phyloP scores from a whole-genome alignment of 495 filamentous ascomycete species.

The Hypomontagnella submonticulosa region DNA sequence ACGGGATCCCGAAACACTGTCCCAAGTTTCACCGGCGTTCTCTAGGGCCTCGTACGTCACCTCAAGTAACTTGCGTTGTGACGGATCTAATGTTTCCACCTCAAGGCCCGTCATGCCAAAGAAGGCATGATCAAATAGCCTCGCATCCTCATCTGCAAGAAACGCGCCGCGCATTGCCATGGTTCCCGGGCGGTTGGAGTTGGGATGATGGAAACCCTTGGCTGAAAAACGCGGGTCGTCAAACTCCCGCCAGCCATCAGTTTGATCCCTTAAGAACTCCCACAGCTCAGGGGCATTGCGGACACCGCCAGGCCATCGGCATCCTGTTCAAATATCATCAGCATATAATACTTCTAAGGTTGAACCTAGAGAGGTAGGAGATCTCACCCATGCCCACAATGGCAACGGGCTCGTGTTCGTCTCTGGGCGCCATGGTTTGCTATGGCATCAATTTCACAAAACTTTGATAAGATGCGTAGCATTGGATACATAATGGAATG shows the following conservation, averaged over 20 bases:
- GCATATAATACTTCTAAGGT: no score
- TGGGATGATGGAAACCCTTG: no score
- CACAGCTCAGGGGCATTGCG: no score
- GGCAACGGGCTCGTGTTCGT: slow-evolving; percentile 56
- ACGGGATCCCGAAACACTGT: slow-evolving; percentile 51
- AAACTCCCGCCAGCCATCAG: no score
- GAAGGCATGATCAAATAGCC: slow-evolving; percentile 62
- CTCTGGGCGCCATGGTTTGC: background rate
- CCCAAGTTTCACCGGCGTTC: slow-evolving; percentile 55
- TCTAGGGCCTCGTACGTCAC: slow-evolving; percentile 69
- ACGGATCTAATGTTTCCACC: slow-evolving; percentile 56
- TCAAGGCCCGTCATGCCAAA: slow-evolving; percentile 68
- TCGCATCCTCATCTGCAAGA: slow-evolving; percentile 50
- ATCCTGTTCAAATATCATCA: no score
- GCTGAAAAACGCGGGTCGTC: no score
- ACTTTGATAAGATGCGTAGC: background rate
- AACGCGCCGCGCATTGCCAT: no score
- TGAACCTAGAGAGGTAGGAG: no score
- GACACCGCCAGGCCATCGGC: no score
- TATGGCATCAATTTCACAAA: no score
- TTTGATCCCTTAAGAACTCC: no score
- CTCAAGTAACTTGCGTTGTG: slow-evolving; percentile 64
- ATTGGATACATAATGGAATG: slow-evolving; percentile 4
- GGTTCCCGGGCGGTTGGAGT: no score
- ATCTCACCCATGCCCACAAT: slow-evolving; percentile 62